Base-by-base conservation (phyloP, 2,329 filamentous ascomycete species). In the Talaromyces atroroseus region DNA sequence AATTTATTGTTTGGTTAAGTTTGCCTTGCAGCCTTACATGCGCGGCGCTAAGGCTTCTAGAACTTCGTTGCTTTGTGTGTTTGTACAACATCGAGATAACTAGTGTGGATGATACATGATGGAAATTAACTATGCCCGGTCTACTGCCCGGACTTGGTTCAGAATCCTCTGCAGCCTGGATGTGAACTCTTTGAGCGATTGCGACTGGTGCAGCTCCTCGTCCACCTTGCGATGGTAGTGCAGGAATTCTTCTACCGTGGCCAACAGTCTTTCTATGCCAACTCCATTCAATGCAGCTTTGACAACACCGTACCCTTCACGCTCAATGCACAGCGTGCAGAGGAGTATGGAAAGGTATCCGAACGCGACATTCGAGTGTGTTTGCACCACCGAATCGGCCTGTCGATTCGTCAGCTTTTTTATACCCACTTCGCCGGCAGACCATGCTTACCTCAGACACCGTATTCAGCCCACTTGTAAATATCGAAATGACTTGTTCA, bases 291-390 rank as follows among this genome's bases (percentile, higher is more conserved):
- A 70, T 10, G 68, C 66, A 4, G 60, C 59, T 34, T 71, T 71
- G 16, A 84, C 69, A 23, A 73, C 71, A 10, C 63, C 54, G 44
- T 77, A 74, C 5, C 80, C 75, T 2, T 68, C 66, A 8, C 67
- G 59, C 53, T 82, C 76, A 26, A 94, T 77, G 63, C 85, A 91
- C 23, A 96, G 75, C 62, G 91, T 94, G 18, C 90, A 90, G 2
- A 97, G 79, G 5, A 96, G 78, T 14, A 96, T 86, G 0, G 90
- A 86, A 23, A 96, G 78, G 68, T 96, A 96, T 16, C 90, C 92
- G 68, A 92, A 85, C 1, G 88, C 86, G 26, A 97, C 90, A 63
- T 92, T 90, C 51, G 88, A 80, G 58, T 88, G 85, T 24, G 86
- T 86, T 67, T 92, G 89, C 65, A 90, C 73, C 57, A 82, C 73